Percentiles rank a stretch among this genome's conserved stretches.
These are phyloP conservation scores for Monosporascus sp. DNA, from an alignment of 2,329 filamentous ascomycete species.

Conservation along the genomic window DNA sequence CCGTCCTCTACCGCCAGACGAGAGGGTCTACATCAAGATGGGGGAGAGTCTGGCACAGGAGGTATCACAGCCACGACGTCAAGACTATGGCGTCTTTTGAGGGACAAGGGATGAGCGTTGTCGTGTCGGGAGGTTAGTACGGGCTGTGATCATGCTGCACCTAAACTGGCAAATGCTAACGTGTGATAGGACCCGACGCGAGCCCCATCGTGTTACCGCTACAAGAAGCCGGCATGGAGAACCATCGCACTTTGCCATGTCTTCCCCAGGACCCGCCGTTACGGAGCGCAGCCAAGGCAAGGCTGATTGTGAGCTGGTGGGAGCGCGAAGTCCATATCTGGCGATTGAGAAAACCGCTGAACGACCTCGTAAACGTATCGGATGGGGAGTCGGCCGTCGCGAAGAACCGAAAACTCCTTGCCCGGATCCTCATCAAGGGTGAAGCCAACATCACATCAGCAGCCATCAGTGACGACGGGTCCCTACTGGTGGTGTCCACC, in stretches of 20 bases:
- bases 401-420: slow-evolving; percentile 59
- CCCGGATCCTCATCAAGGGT: slow-evolving; percentile 62
- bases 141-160: neutral
- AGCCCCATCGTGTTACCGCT: slow-evolving; percentile 78
- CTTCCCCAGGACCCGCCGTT: slow-evolving; percentile 75
- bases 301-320: slow-evolving; percentile 88
- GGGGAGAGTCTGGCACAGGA: slow-evolving; percentile 78
- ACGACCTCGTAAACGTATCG: slow-evolving; percentile 37
- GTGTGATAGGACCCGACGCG: slow-evolving; percentile 68
- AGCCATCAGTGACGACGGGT: slow-evolving; percentile 64
- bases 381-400: slow-evolving; percentile 37
- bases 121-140: slow-evolving; percentile 79
- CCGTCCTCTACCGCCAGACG: slow-evolving; percentile 72
- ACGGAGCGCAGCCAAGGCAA: slow-evolving; percentile 63
- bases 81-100: slow-evolving; percentile 93
- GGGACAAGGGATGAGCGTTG: slow-evolving; percentile 72
- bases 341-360: slow-evolving; percentile 47
- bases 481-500: slow-evolving; percentile 71
- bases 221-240: slow-evolving; percentile 68
- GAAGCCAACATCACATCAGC: slow-evolving; percentile 80
- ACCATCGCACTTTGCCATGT: slow-evolving; percentile 75
- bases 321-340: slow-evolving; percentile 82
- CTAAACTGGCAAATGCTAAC: slow-evolving; percentile 22
- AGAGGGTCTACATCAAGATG: slow-evolving; percentile 60
- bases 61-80: slow-evolving; percentile 90